Evolutionary conservation across 75 land plant genomes (phyloP).

Genomic region (Gnetum montanum): DNA sequence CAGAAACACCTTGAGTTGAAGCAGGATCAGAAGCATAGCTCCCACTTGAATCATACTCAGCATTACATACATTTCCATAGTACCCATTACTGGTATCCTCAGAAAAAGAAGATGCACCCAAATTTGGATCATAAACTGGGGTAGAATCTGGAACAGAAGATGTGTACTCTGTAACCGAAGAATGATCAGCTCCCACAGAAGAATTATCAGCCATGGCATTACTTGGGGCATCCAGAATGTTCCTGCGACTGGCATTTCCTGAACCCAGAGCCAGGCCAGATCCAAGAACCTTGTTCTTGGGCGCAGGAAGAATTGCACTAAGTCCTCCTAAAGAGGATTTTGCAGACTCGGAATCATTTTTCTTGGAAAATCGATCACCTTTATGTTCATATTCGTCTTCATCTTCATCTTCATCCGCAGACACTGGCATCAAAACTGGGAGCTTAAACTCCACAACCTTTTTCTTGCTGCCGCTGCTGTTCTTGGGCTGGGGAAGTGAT

Average conservation of each 20-base stretch:
- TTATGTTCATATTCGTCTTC: conserved; percentile 16
- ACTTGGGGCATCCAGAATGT: too few species aligned
- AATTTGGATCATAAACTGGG: not conserved
- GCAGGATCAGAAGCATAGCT: not conserved
- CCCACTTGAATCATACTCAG: not conserved
- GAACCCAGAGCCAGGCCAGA: conserved; percentile 1
- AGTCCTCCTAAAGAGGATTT: conserved; percentile 22
- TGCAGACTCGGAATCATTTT: conserved; percentile 1
- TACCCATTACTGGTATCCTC: not conserved
- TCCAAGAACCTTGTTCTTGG: conserved; percentile 19
- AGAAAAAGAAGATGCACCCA: not conserved
- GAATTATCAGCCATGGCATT: too few species aligned
- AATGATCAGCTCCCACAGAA: not conserved
- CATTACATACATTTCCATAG: not conserved
- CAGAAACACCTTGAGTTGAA: conserved; percentile 4
- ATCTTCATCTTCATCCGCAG: conserved; percentile 36
- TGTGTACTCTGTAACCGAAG: not conserved
- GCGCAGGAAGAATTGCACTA: conserved; percentile 26
- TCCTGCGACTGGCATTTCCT: not conserved
- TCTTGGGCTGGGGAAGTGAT: conserved; percentile 4
- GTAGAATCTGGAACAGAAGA: not conserved
- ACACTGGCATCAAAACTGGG: conserved; percentile 22
- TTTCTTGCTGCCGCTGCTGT: conserved; percentile 29
- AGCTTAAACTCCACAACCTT: conserved; percentile 59
- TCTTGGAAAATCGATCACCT: conserved; percentile 10